Percentiles rank a stretch among this genome's conserved stretches.
Conservation (phyloP, 495 filamentous ascomycete species). For the Massariosphaeria phaeospora region DNA sequence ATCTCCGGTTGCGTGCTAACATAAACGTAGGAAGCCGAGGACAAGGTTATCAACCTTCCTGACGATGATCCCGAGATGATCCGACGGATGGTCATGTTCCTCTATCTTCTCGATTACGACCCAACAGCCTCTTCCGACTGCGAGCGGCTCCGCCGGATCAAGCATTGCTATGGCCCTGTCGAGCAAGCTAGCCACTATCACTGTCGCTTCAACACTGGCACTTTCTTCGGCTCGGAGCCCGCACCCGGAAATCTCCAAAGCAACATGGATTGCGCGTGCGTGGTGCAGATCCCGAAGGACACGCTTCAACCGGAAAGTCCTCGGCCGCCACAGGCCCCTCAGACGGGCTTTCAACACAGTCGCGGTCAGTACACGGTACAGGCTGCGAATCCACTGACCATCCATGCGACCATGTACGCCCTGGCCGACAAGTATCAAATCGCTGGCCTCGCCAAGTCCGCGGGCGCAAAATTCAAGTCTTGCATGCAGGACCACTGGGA, state of each 20-base stretch:
- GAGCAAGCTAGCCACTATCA: not conserved
- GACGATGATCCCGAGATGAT: conserved; percentile 3
- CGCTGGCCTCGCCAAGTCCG: not conserved
- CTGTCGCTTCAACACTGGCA: not conserved
- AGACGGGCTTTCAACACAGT: not conserved
- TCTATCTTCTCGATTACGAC: conserved; percentile 6
- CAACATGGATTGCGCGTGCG: not conserved
- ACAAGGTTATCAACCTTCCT: not conserved
- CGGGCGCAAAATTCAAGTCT: not conserved
- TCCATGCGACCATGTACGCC: conserved; percentile 8
- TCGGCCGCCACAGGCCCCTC: not conserved
- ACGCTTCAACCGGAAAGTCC: not conserved
- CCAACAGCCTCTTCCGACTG: not conserved
- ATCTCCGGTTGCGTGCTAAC: not conserved
- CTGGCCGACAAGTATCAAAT: conserved; percentile 3
- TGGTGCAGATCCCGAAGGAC: not conserved
- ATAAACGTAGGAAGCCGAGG: not conserved
- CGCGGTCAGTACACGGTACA: not conserved
- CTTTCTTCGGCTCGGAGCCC: not conserved
- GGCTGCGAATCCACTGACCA: not conserved
- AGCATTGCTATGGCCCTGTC: not conserved
- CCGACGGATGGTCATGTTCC: conserved; percentile 5
- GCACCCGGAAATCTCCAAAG: not conserved
- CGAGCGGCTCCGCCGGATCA: not conserved
- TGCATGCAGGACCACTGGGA: not conserved